Conservation (phyloP, 2,329 filamentous ascomycete species). For the Aspergillus puulaauensis region DNA sequence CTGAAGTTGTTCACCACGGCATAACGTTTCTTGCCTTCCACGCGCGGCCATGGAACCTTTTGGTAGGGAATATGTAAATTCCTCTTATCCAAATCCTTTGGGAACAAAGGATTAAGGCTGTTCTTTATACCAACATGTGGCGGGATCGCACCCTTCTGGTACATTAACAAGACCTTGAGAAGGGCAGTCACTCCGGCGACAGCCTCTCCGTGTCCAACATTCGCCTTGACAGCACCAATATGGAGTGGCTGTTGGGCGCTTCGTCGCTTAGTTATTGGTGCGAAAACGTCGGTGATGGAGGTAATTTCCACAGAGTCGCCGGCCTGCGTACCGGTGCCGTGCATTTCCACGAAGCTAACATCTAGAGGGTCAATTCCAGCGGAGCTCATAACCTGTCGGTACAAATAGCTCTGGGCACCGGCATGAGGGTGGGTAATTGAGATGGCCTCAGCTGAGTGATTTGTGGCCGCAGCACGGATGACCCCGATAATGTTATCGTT, state of each 20-base stretch:
- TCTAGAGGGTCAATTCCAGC: conserved; percentile 39
- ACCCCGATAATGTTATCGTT: conserved; percentile 46
- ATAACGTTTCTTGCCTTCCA: conserved; percentile 29
- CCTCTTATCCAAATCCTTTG: conserved; percentile 27
- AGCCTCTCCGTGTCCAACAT: conserved; percentile 49
- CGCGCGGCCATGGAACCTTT: conserved; percentile 28
- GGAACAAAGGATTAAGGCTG: conserved; percentile 31
- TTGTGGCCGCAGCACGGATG: conserved; percentile 43
- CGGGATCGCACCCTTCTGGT: conserved; percentile 62
- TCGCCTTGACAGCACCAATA: conserved; percentile 34
- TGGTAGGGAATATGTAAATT: conserved; percentile 44
- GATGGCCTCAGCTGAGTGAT: conserved; percentile 48
- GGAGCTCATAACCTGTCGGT: conserved; percentile 36
- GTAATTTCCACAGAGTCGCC: conserved; percentile 40
- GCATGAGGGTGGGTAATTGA: conserved; percentile 45
- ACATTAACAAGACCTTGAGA: conserved; percentile 65
- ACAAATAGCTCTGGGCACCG: conserved; percentile 39
- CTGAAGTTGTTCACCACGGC: conserved; percentile 65
- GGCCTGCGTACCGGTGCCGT: conserved; percentile 41
- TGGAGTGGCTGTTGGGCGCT: conserved; percentile 26
- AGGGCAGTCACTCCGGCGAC: conserved; percentile 41
- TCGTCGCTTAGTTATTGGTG: conserved; percentile 62
- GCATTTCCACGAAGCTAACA: conserved; percentile 41
- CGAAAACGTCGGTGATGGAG: conserved; percentile 36
- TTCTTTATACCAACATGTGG: conserved; percentile 67